Conservation (phyloP, 306 rosid genomes). For the Carpinus fangiana region DNA sequence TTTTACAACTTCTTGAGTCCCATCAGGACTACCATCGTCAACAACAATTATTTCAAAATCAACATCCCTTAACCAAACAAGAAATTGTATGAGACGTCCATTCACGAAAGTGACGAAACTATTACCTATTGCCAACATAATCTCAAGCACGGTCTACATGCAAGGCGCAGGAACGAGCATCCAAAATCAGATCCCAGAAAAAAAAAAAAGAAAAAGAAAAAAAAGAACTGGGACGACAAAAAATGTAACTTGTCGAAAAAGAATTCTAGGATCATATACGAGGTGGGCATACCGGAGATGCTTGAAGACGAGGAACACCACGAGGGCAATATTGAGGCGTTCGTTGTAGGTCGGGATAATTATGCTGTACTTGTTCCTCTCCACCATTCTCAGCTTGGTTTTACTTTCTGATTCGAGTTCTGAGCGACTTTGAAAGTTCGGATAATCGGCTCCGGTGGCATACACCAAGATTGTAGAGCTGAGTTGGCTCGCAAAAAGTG, state of each 20-base stretch:
- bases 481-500: background rate
- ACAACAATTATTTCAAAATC: conserved; percentile 89
- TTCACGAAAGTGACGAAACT: background rate
- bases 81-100: background rate
- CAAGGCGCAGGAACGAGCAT: background rate
- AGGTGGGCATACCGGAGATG: conserved; percentile 50
- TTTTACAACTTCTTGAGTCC: conserved; percentile 81
- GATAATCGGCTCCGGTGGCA: no score
- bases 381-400: conserved; percentile 30
- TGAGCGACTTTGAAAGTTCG: background rate
- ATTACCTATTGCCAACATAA: background rate
- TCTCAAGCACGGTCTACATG: background rate
- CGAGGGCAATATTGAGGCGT: conserved; percentile 83
- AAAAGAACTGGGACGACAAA: background rate
- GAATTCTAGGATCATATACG: background rate
- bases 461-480: background rate
- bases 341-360: conserved; percentile 93
- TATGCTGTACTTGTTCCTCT: conserved; percentile 72
- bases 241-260: background rate
- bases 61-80: conserved; percentile 52
- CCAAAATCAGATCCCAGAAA: background rate
- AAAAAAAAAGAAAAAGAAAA: background rate
- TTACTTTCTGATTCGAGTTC: background rate
- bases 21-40: conserved; percentile 98
- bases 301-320: conserved; percentile 89